These are phyloP conservation scores for Alternaria infectoria DNA, from an alignment of 2,329 filamentous ascomycete genomes.

Conservation along the genomic window DNA sequence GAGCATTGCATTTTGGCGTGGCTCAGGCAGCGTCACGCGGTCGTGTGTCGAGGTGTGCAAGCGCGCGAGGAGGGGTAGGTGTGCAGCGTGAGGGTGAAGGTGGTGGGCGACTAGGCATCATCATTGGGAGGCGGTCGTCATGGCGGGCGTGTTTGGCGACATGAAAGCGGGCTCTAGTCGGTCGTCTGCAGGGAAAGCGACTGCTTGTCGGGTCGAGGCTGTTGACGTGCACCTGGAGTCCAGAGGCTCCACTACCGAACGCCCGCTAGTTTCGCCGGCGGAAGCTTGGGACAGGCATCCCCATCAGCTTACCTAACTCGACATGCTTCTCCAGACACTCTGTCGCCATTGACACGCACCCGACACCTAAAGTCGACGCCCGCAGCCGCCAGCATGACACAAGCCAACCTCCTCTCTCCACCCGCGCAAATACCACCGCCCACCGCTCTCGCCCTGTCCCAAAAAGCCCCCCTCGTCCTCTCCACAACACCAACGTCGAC, in stretches of 20 bases:
- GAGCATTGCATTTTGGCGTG: conserved; percentile 33
- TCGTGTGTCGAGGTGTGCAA: conserved; percentile 20
- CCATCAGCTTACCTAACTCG: conserved; percentile 11
- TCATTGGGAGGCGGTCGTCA: conserved; percentile 33
- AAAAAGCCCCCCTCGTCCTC: conserved; percentile 52
- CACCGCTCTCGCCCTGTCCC: conserved; percentile 55
- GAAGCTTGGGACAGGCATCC: conserved; percentile 12
- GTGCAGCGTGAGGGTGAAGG: conserved; percentile 27
- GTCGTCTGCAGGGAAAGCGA: neutral
- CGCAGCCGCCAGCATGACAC: conserved; percentile 30
- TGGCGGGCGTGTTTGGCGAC: conserved; percentile 3
- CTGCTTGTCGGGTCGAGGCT: neutral
- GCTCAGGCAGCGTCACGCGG: conserved; percentile 22
- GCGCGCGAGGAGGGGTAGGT: conserved; percentile 37
- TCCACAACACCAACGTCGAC: conserved; percentile 47
- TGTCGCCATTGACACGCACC: conserved; percentile 6
- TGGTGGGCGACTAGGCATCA: conserved; percentile 40
- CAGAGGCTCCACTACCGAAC: conserved; percentile 5
- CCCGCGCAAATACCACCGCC: conserved; percentile 49
- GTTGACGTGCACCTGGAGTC: conserved; percentile 18
- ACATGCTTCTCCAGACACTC: conserved; percentile 10
- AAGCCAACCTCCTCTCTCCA: conserved; percentile 49
- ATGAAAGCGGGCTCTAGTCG: neutral
- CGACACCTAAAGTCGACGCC: neutral
- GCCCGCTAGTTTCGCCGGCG: conserved; percentile 27